Conservation (phyloP, 345 rosid species). For the Acer campestre region DNA sequence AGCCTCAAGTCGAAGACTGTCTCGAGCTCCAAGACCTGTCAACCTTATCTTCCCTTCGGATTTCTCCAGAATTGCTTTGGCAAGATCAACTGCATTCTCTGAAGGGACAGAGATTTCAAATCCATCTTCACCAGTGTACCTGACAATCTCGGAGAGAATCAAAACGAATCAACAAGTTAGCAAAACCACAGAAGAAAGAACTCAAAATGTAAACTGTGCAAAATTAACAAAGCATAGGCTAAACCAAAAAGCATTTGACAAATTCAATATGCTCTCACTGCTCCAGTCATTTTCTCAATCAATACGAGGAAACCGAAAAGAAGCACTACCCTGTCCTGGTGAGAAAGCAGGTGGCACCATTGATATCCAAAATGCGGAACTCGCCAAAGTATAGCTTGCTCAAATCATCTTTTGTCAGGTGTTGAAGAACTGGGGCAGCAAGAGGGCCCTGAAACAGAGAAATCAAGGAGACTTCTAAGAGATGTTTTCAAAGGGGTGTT, state of each 20-base stretch:
- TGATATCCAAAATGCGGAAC: slow-evolving; percentile 78
- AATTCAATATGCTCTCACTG: slow-evolving; percentile 3
- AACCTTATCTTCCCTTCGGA: slow-evolving; percentile 90
- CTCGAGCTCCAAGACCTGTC: slow-evolving; percentile 94
- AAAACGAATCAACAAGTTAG: neutral
- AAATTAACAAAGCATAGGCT: neutral
- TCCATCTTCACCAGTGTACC: slow-evolving; percentile 98
- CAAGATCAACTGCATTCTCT: slow-evolving; percentile 78
- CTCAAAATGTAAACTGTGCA: neutral
- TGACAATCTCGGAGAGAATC: slow-evolving; percentile 30
- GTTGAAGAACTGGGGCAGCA: slow-evolving; percentile 88
- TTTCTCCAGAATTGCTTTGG: slow-evolving; percentile 90
- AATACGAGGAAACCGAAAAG: slow-evolving; percentile 5
- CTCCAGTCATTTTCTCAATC: neutral
- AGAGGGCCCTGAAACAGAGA: slow-evolving; percentile 78
- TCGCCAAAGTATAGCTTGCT: slow-evolving; percentile 94
- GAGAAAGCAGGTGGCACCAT: slow-evolving; percentile 79
- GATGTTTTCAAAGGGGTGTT: neutral
- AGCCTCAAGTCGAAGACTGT: slow-evolving; percentile 97
- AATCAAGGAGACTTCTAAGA: neutral
- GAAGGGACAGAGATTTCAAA: slow-evolving; percentile 97
- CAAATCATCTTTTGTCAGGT: slow-evolving; percentile 82
- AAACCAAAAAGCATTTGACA: neutral
- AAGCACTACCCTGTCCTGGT: slow-evolving; percentile 88
- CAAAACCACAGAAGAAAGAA: neutral